phyloP scores from a whole-genome alignment of 2,329 filamentous ascomycete species.

The Botrytis byssoidea region DNA sequence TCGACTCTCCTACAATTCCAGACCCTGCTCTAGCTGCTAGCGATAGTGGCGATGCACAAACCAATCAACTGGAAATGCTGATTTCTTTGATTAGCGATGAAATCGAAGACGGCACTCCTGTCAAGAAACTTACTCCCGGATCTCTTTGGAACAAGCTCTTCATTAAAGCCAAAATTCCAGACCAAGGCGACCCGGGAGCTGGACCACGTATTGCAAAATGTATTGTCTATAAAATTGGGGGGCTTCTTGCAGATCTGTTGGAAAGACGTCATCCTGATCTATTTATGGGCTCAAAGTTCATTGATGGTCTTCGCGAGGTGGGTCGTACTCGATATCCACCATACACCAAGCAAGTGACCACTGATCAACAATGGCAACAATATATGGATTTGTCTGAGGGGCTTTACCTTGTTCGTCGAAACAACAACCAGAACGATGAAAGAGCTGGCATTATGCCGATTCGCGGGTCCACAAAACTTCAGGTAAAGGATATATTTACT shows the following conservation, averaged over 20 bases:
- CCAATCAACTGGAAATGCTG: conserved; percentile 5
- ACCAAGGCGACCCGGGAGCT: not conserved
- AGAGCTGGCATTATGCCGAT: not conserved
- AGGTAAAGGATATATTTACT: conserved; percentile 9
- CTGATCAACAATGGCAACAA: conserved; percentile 5
- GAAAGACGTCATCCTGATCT: conserved; percentile 1
- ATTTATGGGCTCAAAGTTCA: not conserved
- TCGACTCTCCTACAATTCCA: not conserved
- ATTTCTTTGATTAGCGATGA: conserved; percentile 1
- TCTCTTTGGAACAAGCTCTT: conserved; percentile 1
- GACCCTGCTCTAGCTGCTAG: not conserved
- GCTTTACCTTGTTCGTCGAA: conserved; percentile 13
- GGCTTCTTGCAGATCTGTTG: conserved; percentile 3
- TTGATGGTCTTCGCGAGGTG: not conserved
- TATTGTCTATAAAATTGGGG: conserved; percentile 6
- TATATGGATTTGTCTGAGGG: conserved; percentile 4
- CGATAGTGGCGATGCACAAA: not conserved
- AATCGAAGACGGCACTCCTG: not conserved
- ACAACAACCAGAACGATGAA: conserved; percentile 1
- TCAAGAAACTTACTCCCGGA: conserved; percentile 3
- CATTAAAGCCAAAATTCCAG: conserved; percentile 2
- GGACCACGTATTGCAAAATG: conserved; percentile 18
- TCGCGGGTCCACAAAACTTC: not conserved
- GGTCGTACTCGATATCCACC: conserved; percentile 6
- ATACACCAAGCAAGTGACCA: not conserved